Conservation (phyloP, 371 early-diverging fungal genomes). For the Syncephalastrum racemosum region DNA sequence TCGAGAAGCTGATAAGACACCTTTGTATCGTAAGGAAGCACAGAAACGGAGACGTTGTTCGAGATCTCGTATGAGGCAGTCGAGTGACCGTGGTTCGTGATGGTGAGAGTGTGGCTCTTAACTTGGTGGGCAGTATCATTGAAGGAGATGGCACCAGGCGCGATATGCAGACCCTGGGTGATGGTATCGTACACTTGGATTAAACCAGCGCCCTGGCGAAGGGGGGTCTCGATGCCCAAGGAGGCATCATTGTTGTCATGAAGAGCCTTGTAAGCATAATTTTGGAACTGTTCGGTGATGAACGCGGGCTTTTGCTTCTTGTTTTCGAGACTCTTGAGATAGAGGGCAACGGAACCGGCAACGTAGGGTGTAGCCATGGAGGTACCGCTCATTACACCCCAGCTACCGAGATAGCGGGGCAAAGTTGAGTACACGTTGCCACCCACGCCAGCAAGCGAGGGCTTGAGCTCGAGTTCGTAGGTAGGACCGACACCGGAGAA, state of each 20-base stretch:
- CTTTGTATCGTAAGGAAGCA: slow-evolving; percentile 30
- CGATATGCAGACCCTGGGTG: slow-evolving; percentile 42
- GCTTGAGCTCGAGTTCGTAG: slow-evolving; percentile 33
- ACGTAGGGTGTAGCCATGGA: slow-evolving; percentile 76
- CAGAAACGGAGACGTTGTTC: slow-evolving; percentile 37
- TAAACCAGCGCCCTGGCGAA: slow-evolving; percentile 70
- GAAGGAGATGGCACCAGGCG: slow-evolving; percentile 62
- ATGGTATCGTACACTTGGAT: slow-evolving; percentile 64
- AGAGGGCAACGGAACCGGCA: slow-evolving; percentile 64
- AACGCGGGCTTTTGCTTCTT: slow-evolving; percentile 17
- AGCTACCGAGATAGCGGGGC: slow-evolving; percentile 40
- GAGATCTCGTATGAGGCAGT: slow-evolving; percentile 47
- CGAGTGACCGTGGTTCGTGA: slow-evolving; percentile 58
- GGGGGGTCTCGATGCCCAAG: slow-evolving; percentile 25
- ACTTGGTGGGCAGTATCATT: slow-evolving; percentile 56
- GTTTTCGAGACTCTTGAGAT: slow-evolving; percentile 31
- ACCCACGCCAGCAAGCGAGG: slow-evolving; percentile 66
- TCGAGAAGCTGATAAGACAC: slow-evolving; percentile 13
- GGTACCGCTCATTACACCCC: slow-evolving; percentile 62
- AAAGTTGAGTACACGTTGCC: slow-evolving; percentile 68
- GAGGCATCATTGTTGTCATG: slow-evolving; percentile 14
- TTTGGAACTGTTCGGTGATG: slow-evolving; percentile 40
- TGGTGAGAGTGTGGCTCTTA: slow-evolving; percentile 37
- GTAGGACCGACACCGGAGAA: slow-evolving; percentile 50
- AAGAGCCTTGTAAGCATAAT: slow-evolving; percentile 42